These are phyloP conservation scores for Penicillium vulpinum DNA, from an alignment of 2,329 filamentous ascomycete species.

Conservation along the genomic window DNA sequence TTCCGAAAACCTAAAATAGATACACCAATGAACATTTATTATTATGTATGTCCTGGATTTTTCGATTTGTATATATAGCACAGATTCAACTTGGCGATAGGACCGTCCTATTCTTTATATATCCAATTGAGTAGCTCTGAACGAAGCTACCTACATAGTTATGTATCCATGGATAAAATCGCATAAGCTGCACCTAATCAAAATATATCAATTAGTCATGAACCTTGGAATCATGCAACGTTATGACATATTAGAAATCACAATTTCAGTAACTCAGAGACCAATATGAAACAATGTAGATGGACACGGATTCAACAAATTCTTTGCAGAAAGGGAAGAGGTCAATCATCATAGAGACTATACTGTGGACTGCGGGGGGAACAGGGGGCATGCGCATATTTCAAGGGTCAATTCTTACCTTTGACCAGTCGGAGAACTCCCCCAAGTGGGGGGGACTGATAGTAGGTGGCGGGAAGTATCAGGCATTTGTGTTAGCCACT, in stretches of 20 bases:
- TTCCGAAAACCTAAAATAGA: not conserved
- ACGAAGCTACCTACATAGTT: too few species aligned
- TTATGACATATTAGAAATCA: not conserved
- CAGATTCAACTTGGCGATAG: not conserved
- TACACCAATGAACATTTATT: not conserved
- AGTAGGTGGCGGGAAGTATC: not conserved
- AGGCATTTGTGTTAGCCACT: not conserved
- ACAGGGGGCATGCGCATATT: not conserved
- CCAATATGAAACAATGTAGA: constrained; percentile 21
- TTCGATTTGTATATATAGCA: not conserved
- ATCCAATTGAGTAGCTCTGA: not conserved
- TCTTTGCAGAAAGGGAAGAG: constrained; percentile 21
- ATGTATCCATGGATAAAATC: not conserved
- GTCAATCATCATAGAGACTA: constrained; percentile 17
- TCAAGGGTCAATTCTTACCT: not conserved
- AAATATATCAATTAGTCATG: not conserved
- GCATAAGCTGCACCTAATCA: not conserved
- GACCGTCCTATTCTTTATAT: not conserved
- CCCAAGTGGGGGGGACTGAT: not conserved
- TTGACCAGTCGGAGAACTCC: constrained; percentile 7
- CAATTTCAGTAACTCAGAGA: constrained; percentile 14
- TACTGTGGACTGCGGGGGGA: not conserved
- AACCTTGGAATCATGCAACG: not conserved
- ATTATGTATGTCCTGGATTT: not conserved
- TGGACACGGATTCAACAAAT: constrained; percentile 16